Conservation (phyloP, 1,139 yeast species). For the Taphrina populina region DNA sequence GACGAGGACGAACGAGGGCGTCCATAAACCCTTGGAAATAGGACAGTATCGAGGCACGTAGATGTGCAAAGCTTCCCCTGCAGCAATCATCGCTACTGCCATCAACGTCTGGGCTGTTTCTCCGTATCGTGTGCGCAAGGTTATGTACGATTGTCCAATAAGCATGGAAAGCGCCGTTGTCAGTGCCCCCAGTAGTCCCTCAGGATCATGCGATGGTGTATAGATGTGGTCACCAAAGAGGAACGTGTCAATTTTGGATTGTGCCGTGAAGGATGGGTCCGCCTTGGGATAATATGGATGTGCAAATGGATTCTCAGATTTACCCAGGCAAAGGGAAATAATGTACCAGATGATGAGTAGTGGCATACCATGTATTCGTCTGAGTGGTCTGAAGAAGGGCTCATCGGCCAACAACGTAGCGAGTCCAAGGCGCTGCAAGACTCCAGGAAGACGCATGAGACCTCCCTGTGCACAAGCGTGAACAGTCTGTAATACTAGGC, state of each 20-base stretch:
- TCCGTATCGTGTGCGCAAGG: constrained; percentile 1
- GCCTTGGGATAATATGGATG: neutral
- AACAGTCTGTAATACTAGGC: constrained; percentile 11
- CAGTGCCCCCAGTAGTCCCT: constrained; percentile 14
- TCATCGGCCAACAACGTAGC: constrained; percentile 1
- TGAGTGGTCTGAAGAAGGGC: neutral
- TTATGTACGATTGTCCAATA: neutral
- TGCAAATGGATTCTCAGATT: neutral
- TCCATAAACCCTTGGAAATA: constrained; percentile 14
- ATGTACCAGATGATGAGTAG: constrained; percentile 4
- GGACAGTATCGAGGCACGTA: constrained; percentile 9
- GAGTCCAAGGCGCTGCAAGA: constrained; percentile 14
- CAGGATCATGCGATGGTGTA: constrained; percentile 7
- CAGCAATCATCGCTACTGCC: constrained; percentile 2
- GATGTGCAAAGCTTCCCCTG: constrained; percentile 9
- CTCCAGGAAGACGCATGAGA: constrained; percentile 11
- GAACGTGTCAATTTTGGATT: constrained; percentile 2
- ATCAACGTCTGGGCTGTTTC: neutral
- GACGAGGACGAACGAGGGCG: constrained; percentile 18
- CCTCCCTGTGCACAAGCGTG: constrained; percentile 1
- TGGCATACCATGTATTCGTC: neutral
- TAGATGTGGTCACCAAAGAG: neutral
- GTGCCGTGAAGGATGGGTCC: constrained; percentile 1
- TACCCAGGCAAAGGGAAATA: neutral
- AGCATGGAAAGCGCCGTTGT: constrained; percentile 19